These are phyloP conservation scores for Hansenula lynferdii DNA, from an alignment of 1,139 yeast genomes.

Conservation along the genomic window DNA sequence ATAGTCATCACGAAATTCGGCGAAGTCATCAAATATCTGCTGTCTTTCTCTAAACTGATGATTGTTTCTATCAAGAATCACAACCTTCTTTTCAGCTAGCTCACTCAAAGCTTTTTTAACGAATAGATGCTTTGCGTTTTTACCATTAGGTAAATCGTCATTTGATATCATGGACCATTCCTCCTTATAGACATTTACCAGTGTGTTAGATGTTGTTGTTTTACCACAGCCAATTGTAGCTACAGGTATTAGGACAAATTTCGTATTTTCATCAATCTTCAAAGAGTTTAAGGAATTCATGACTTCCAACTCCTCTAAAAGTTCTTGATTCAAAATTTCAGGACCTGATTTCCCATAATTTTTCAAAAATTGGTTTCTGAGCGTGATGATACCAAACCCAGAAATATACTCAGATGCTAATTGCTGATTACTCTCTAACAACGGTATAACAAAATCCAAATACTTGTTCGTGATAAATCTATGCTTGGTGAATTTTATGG, in stretches of 20 bases:
- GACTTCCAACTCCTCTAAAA: constrained; percentile 27
- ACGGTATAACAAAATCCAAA: constrained; percentile 56
- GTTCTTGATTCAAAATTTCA: constrained; percentile 36
- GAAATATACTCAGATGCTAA: constrained; percentile 40
- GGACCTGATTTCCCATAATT: constrained; percentile 41
- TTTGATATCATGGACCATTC: constrained; percentile 81
- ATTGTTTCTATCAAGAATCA: constrained; percentile 81
- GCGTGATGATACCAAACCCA: constrained; percentile 71
- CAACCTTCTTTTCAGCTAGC: constrained; percentile 39
- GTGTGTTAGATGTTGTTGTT: constrained; percentile 70
- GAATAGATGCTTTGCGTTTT: constrained; percentile 39
- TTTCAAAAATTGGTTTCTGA: constrained; percentile 57
- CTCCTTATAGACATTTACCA: constrained; percentile 47
- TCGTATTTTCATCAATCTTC: constrained; percentile 30
- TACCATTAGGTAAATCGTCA: constrained; percentile 60
- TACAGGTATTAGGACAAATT: constrained; percentile 71
- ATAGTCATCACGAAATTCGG: constrained; percentile 32
- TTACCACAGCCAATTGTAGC: constrained; percentile 97
- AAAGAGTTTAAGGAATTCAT: constrained; percentile 25
- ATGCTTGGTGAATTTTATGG: constrained; percentile 46
- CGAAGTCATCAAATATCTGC: constrained; percentile 57
- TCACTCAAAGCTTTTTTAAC: constrained; percentile 44
- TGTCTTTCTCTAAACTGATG: constrained; percentile 66
- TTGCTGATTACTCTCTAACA: constrained; percentile 42
- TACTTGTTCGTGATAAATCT: constrained; percentile 61